These are phyloP conservation scores for Fusarium sp. DNA, from an alignment of 2,329 filamentous ascomycete species.

Conservation along the genomic window DNA sequence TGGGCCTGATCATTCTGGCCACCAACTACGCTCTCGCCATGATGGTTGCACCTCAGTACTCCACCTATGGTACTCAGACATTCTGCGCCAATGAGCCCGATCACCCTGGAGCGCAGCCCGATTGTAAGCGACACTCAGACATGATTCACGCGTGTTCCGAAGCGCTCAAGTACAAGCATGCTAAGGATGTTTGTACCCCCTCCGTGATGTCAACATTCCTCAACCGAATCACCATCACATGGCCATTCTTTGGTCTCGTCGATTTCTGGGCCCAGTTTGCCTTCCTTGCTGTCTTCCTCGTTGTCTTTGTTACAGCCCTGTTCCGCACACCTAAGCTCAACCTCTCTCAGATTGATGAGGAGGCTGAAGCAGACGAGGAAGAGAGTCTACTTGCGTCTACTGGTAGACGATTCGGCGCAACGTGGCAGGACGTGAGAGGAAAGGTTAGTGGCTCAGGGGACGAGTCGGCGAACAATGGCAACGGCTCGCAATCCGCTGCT, in stretches of 20 bases:
- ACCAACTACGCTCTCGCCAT: constrained; percentile 94
- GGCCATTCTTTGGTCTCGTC: constrained; percentile 93
- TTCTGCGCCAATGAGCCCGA: constrained; percentile 82
- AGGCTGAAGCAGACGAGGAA: constrained; percentile 91
- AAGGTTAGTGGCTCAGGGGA: constrained; percentile 43
- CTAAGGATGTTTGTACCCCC: constrained; percentile 86
- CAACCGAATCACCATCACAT: constrained; percentile 91
- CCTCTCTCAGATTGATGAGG: constrained; percentile 82
- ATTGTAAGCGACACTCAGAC: constrained; percentile 77
- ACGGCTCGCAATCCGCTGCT: constrained; percentile 36
- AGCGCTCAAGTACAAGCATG: constrained; percentile 73
- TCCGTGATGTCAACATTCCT: constrained; percentile 92
- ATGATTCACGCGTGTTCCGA: constrained; percentile 87
- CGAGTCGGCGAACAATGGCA: constrained; percentile 21
- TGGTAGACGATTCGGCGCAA: constrained; percentile 82
- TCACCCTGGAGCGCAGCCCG: constrained; percentile 72
- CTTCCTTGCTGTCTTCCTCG: constrained; percentile 84
- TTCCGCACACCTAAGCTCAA: constrained; percentile 84
- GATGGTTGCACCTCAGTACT: constrained; percentile 95
- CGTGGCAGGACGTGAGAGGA: constrained; percentile 88
- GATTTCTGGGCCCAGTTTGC: constrained; percentile 96
- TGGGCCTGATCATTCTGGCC: constrained; percentile 88
- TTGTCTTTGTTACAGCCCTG: constrained; percentile 82
- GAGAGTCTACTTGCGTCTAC: constrained; percentile 90
- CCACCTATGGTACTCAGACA: constrained; percentile 92